These are phyloP conservation scores for Debaryomycetaceae sp. DNA, from an alignment of 1,139 yeast genomes.

Conservation along the genomic window DNA sequence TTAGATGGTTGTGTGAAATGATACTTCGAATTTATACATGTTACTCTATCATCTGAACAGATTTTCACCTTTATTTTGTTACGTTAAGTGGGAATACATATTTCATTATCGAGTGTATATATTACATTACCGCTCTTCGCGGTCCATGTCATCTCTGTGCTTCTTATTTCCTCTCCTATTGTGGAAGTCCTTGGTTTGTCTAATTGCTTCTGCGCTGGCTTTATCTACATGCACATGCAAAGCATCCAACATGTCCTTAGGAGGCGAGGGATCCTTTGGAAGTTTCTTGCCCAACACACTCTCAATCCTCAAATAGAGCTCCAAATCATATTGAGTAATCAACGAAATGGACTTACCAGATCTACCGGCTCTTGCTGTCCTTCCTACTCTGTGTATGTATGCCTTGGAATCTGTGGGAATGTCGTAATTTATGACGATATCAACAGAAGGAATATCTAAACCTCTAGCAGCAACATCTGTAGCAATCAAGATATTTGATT, in stretches of 20 bases:
- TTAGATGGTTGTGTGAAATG: too few species aligned
- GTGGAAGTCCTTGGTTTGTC: constrained; percentile 76
- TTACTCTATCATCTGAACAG: too few species aligned
- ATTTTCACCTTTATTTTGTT: background rate
- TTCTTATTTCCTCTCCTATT: constrained; percentile 36
- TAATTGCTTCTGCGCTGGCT: constrained; percentile 86
- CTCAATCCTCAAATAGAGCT: constrained; percentile 82
- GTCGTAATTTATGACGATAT: constrained; percentile 87
- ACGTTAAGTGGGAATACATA: background rate
- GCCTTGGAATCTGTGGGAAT: constrained; percentile 98
- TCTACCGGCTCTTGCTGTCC: constrained; percentile 98
- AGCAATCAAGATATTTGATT: constrained; percentile 79
- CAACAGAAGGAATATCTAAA: constrained; percentile 92
- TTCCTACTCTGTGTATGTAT: constrained; percentile 94
- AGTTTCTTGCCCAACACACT: constrained; percentile 76
- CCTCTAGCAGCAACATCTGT: constrained; percentile 78
- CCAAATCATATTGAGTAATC: constrained; percentile 93
- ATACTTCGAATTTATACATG: too few species aligned
- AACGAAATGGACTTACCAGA: constrained; percentile 89
- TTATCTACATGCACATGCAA: constrained; percentile 86
- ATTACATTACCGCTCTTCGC: constrained; percentile 37
- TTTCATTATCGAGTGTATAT: background rate
- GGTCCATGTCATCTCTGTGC: constrained; percentile 43
- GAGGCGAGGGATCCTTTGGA: constrained; percentile 74
- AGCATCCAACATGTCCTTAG: constrained; percentile 72